These are phyloP conservation scores for Talaromyces sp. DNA, from an alignment of 2,329 filamentous ascomycete genomes.

Conservation along the genomic window DNA sequence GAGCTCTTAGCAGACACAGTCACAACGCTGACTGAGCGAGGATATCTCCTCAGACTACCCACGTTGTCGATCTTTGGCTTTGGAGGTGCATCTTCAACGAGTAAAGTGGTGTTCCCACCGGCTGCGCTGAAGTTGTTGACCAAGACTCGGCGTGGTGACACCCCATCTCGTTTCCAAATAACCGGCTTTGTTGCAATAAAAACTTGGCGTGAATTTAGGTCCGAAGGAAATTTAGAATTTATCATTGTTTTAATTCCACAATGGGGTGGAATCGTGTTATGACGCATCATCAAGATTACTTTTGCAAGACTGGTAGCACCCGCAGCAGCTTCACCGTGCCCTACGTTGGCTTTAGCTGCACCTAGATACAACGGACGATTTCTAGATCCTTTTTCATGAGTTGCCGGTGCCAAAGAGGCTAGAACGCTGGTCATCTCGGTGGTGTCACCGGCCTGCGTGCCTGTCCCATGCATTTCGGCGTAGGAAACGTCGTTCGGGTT, in stretches of 20 bases:
- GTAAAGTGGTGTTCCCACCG: conserved; percentile 39
- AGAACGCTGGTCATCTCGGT: conserved; percentile 20
- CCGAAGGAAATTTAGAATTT: conserved; percentile 46
- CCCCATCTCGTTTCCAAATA: too few species aligned
- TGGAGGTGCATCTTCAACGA: conserved; percentile 57
- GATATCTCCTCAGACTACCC: too few species aligned
- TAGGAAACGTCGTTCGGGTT: conserved; percentile 64
- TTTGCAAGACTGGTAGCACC: conserved; percentile 26
- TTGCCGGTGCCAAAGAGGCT: too few species aligned
- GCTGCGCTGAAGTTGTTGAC: conserved; percentile 55
- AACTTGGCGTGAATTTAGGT: conserved; percentile 43
- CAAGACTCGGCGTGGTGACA: background rate
- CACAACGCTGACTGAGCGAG: conserved; percentile 36
- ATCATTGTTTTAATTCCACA: conserved; percentile 41
- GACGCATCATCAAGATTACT: conserved; percentile 38
- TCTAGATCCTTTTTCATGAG: conserved; percentile 30
- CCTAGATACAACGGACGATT: conserved; percentile 54
- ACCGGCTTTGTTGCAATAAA: conserved; percentile 39
- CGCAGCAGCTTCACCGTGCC: conserved; percentile 58
- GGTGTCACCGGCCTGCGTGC: conserved; percentile 69
- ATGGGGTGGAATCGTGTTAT: conserved; percentile 33
- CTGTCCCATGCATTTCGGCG: conserved; percentile 79
- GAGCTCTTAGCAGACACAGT: conserved; percentile 51
- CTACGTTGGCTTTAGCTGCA: conserved; percentile 62
- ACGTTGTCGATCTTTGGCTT: conserved; percentile 41